Evolutionary conservation across 164 flowering plant genomes (phyloP), one percentile per base, ranked within the genome.

Genomic region (Aristolochia californica): DNA sequence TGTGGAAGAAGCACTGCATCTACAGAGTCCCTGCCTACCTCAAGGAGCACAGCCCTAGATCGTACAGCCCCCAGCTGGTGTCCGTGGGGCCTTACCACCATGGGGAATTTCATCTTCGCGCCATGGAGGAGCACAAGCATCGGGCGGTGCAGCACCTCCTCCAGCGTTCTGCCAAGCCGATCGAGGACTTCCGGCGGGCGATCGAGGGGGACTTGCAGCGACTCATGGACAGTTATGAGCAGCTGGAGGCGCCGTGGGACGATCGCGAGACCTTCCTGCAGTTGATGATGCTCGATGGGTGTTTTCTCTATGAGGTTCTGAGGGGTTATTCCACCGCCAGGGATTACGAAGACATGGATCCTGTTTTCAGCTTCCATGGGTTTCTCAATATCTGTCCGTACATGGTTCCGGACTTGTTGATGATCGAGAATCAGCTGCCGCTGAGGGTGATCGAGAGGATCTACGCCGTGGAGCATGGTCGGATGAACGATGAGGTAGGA

Each of bases 71-170:
- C 5, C 22, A 49, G 47, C 20, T 49, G n/a, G 56, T 66, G 10
- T 43, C 69, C 26, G 49, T 66, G 13, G 64, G 64, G 8, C 69
- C 69, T 16, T 66, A 66, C 45, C 69, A 66, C 51, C 69, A 66
- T 24, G 59, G 48, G 1, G 24, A 52, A 20, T 13, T 20, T 9
- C 55, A 57, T 9, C 25, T 67, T 24, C 18, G 25, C 26, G 34
- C 53, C 13, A 62, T 62, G 70, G 66, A 67, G 49, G 66, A 45
- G 21, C 65, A 66, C 56, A 60, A 66, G 60, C 49, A 27, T 2
- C 30, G 69, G 22, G 64, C 69, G 2, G 60, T 60, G 23, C 55
- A 23, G 10, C 50, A 43, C 30, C 57, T 60, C 45, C 64, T 50
- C 28, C 54, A 26, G 16, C 54, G 54, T 14, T 50, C 56, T 4